phyloP scores from a whole-genome alignment of 1,284 basidiomycete genomes.

The Cutaneotrichosporon curvatum region DNA sequence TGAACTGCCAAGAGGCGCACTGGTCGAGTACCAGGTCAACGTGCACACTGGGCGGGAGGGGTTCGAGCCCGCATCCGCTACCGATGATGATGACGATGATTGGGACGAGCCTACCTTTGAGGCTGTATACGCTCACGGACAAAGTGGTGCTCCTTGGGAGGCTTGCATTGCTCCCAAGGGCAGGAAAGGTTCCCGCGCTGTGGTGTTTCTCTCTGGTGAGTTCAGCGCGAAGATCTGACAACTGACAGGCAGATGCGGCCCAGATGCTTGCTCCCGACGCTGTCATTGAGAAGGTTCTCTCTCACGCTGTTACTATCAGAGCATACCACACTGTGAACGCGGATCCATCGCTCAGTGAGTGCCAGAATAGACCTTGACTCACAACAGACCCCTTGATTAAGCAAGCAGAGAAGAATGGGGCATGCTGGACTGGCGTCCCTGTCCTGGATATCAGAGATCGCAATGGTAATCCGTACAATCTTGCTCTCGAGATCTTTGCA shows the following conservation, averaged over 20 bases:
- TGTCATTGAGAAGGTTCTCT: neutral
- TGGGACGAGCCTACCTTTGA: slow-evolving; percentile 16
- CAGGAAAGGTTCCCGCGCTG: slow-evolving; percentile 17
- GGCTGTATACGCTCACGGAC: slow-evolving; percentile 5
- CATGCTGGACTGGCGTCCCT: slow-evolving; percentile 6
- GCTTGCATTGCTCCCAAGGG: slow-evolving; percentile 9
- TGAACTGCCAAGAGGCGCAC: slow-evolving; percentile 67
- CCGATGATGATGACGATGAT: slow-evolving; percentile 16
- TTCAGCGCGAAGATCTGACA: neutral
- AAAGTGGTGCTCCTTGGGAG: slow-evolving; percentile 20
- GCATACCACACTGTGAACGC: slow-evolving; percentile 20
- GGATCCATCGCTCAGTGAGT: neutral
- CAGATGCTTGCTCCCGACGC: neutral
- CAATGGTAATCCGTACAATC: neutral
- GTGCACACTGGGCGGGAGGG: slow-evolving; percentile 38
- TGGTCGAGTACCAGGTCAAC: slow-evolving; percentile 50
- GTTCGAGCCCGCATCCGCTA: neutral
- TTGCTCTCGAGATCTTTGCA: slow-evolving; percentile 12
- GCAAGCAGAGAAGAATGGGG: neutral
- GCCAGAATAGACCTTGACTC: neutral
- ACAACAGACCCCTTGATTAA: slow-evolving; percentile 2
- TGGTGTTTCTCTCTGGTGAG: slow-evolving; percentile 23
- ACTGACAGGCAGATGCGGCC: slow-evolving; percentile 1
- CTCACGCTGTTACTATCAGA: slow-evolving; percentile 13
- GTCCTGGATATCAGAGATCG: slow-evolving; percentile 6